Base-by-base conservation (phyloP, 1,284 basidiomycete species). In the Marasmius tenuissimus region DNA sequence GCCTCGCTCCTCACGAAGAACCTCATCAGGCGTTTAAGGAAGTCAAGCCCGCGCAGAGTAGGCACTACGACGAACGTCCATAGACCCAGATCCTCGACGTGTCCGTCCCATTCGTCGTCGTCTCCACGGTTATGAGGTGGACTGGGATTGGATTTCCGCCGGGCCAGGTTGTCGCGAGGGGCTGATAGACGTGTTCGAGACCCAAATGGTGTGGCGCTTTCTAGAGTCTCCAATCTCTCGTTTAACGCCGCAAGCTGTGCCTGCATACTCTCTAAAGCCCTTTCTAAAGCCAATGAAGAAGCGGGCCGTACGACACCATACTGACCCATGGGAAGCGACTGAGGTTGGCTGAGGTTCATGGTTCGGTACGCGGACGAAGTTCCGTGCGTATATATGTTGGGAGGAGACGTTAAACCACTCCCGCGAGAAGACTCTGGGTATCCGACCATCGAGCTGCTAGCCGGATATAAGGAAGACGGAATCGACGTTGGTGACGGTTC, bases 161-260 rank as follows among this genome's bases (percentile, higher is more conserved):
- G 50, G 20, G 20, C 10, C 16, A 47, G 20, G 20, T 27, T 27
- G 33, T 35, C 50, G 8, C 50, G 16, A 27, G 50, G 33, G 45
- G 45, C 67, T 8, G 76, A 75, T 14, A 73, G 62, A 47, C 75
- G 74, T 3, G 80, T 74, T 39, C 73, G 71, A 45, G 75, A 75
- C 45, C 75, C 72, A 48, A 73, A 70, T 27, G 72, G 69, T 33
- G 74, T 74, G 20, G 81, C 72, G 2, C 82, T 79, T 65, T 96
- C 94, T 18, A 96, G 76, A 6, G 83, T 81, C 66, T 93, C 89
- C 34, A 98, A 79, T 11, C 96, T 88, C 74, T 98, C 96, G 39
- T 89, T 91, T 42, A 98, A 82, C 1, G 96, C 95, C 1, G 93
- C 91, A 8, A 98, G 79, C 61, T 96, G 93, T 0, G 91, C 89